Evolutionary conservation across 306 rosid species (phyloP).

Genomic region (Casuarina cunninghamiana): DNA sequence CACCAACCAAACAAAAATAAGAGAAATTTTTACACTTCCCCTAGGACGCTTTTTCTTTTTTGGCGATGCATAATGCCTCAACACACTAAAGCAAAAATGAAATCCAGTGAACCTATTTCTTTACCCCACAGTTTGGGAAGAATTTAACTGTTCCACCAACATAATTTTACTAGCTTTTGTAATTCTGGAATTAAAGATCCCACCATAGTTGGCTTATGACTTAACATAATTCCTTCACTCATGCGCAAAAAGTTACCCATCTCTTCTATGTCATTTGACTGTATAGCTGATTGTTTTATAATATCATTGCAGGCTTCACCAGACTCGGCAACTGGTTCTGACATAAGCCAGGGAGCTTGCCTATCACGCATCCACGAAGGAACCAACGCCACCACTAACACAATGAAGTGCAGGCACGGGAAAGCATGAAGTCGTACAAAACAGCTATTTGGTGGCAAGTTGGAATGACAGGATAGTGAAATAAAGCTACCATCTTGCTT

Average conservation of each 20-base stretch:
- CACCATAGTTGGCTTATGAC: background rate
- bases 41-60: background rate
- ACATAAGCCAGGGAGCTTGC: conserved; percentile 1
- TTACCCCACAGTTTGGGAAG: background rate
- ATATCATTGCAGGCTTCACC: background rate
- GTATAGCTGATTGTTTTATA: background rate
- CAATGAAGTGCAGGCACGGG: background rate
- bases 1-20: background rate
- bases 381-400: background rate
- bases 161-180: background rate
- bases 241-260: background rate
- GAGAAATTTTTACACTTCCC: background rate
- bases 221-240: background rate
- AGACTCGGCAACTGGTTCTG: background rate
- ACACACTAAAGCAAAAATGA: background rate
- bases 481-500: background rate
- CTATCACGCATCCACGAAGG: background rate
- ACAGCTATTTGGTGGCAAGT: no score
- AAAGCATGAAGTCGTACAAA: background rate
- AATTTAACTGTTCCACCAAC: background rate
- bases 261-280: background rate
- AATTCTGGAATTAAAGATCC: background rate
- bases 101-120: background rate
- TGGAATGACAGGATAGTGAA: background rate
- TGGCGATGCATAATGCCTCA: background rate